Evolutionary conservation across 768 basidiomycete genomes (phyloP), one percentile per base, ranked within the genome.

Genomic region (Heimioporus sp.): DNA sequence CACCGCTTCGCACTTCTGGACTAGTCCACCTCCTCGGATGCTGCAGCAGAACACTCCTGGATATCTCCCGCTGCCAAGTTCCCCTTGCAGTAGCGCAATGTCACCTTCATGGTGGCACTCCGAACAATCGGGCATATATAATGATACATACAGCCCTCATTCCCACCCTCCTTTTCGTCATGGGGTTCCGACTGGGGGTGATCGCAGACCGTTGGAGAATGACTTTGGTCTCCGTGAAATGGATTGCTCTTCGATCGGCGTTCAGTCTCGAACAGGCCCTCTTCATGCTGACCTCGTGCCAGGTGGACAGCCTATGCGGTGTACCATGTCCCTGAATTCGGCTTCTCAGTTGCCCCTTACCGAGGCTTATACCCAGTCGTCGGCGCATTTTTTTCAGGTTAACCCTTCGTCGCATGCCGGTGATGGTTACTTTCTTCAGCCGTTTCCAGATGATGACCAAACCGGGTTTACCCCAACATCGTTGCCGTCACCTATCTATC

Each of bases 261-360:
- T 36, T 34, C 54, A 54, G 34, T 46, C 31, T n/a, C 49, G 1
- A 24, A 12, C 24, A 9, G 11, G 20, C 5, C 39, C 48, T 46
- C 48, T 46, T 15, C 20, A 50, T 38, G 10, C n/a, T n/a, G 39
- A 13, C 16, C 34, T 48, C 12, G n/a, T 47, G 9, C 24, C 46
- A 16, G 49, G 24, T 21, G 51, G 46, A 46, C 54, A 48, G 39
- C 21, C 24, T 28, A 28, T 42, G 41, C 51, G 48, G 6, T 16
- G 41, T 34, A 20, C 43, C 45, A 20, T 42, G 3, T 19, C 49
- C 16, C n/a, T 46, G 2, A 40, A 43, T 34, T 41, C 40, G 7
- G 46, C 43, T 28, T 43, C 47, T 19, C 49, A 52, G n/a, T 48
- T 50, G 55, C 55, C 57, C 16, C 47, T 49, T 38, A 2, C 48